These are phyloP conservation scores for Barnettozyma salicaria DNA, from an alignment of 805 yeast species.

Conservation along the genomic window DNA sequence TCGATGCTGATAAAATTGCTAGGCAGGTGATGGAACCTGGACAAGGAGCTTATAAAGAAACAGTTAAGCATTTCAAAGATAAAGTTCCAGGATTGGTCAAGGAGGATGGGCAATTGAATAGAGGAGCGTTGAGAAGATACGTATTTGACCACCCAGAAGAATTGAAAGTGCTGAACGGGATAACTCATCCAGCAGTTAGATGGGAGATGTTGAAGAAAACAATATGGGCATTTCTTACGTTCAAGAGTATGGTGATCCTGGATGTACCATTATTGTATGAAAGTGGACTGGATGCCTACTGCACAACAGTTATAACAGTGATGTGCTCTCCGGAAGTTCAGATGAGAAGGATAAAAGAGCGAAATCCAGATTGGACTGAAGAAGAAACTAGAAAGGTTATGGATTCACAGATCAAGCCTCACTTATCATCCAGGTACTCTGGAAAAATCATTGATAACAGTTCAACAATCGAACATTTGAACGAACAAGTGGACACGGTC, in stretches of 20 bases:
- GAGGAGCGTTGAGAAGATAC: constrained; percentile 69
- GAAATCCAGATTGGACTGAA: constrained; percentile 61
- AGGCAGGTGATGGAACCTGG: constrained; percentile 83
- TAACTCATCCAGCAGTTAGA: constrained; percentile 84
- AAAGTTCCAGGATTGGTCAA: constrained; percentile 44
- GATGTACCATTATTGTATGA: constrained; percentile 93
- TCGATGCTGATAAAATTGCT: constrained; percentile 92
- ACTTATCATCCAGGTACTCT: constrained; percentile 49
- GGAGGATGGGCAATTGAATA: constrained; percentile 41
- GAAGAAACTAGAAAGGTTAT: constrained; percentile 73
- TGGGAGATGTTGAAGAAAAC: constrained; percentile 54
- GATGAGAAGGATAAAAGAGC: constrained; percentile 48
- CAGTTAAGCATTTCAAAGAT: constrained; percentile 53
- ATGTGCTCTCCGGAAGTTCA: constrained; percentile 55
- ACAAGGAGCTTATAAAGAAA: constrained; percentile 56
- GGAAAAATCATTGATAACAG: constrained; percentile 68
- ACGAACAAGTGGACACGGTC: constrained; percentile 36
- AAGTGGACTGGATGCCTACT: constrained; percentile 58
- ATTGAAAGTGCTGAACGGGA: constrained; percentile 54
- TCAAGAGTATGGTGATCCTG: constrained; percentile 57
- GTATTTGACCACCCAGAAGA: constrained; percentile 68
- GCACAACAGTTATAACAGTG: constrained; percentile 69
- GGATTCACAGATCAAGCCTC: constrained; percentile 65
- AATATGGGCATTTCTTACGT: constrained; percentile 48
- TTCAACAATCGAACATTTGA: constrained; percentile 37